phyloP scores from a whole-genome alignment of 208 protist species.

The Leishmania amazonensis region DNA sequence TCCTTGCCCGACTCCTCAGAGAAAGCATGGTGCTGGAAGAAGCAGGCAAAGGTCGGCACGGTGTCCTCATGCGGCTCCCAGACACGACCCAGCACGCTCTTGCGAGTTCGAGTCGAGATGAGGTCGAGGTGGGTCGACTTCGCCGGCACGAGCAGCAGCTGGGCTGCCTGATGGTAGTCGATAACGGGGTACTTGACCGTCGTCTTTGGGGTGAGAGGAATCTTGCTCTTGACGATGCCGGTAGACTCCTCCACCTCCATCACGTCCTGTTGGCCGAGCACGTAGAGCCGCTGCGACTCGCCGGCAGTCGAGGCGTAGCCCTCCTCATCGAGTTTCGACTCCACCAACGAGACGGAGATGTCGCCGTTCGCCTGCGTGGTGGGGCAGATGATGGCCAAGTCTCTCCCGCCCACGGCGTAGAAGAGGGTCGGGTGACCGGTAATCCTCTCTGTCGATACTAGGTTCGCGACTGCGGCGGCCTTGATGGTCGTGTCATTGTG shows the following conservation, averaged over 20 bases:
- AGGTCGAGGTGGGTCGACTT: conserved; percentile 79
- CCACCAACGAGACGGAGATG: conserved; percentile 45
- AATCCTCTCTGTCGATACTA: conserved; percentile 62
- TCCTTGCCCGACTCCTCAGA: conserved; percentile 49
- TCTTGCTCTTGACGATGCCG: conserved; percentile 31
- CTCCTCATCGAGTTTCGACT: conserved; percentile 59
- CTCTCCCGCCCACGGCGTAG: conserved; percentile 72
- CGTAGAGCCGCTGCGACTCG: conserved; percentile 56
- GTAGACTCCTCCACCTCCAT: conserved; percentile 73
- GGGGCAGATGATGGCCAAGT: conserved; percentile 65
- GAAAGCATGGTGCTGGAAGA: conserved; percentile 71
- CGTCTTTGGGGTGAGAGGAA: conserved; percentile 60
- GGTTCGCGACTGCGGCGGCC: conserved; percentile 43
- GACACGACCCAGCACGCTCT: conserved; percentile 66
- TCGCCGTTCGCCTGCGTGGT: conserved; percentile 72
- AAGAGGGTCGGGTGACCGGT: conserved; percentile 62
- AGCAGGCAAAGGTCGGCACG: conserved; percentile 80
- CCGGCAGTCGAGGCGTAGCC: conserved; percentile 60
- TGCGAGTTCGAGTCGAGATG: conserved; percentile 59
- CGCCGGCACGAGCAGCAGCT: conserved; percentile 71
- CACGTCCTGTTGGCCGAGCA: conserved; percentile 60
- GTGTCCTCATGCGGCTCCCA: conserved; percentile 85
- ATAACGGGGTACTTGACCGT: conserved; percentile 66
- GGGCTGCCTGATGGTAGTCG: conserved; percentile 57
- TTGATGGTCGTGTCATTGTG: conserved; percentile 64